A percentile compares a stretch with the other conserved stretches of the same genome.
Conservation (phyloP, 257 asterid species). For the Ophiorrhiza pumila region DNA sequence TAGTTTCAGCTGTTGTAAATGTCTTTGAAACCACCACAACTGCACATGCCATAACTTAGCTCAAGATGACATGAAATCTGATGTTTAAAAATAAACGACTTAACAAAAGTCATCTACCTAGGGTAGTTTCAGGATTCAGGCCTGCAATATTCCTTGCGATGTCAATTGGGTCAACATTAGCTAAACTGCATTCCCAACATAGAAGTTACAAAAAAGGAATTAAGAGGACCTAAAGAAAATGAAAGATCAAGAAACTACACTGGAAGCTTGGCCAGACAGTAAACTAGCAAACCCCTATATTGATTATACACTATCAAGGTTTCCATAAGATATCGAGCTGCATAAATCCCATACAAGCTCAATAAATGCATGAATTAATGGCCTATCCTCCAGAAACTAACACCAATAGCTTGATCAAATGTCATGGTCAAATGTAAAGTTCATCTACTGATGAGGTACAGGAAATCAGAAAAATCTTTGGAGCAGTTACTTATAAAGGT, state of each 20-base stretch:
- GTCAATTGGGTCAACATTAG: constrained; percentile 95
- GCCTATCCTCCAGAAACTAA: constrained; percentile 5
- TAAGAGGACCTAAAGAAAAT: constrained; percentile 13
- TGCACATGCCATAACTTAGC: constrained; percentile 33
- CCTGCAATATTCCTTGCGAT: constrained; percentile 75
- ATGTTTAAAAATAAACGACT: too few relatives aligned
- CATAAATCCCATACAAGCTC: not conserved
- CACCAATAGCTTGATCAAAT: not conserved
- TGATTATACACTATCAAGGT: too few relatives aligned
- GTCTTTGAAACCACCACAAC: constrained; percentile 96
- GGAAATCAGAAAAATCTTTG: not conserved
- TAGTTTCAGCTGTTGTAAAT: constrained; percentile 96
- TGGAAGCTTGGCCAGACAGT: not conserved
- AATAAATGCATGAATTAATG: not conserved
- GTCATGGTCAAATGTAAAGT: not conserved
- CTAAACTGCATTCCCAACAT: constrained; percentile 61
- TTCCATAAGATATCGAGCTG: too few relatives aligned
- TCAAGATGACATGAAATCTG: too few relatives aligned
- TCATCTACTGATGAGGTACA: not conserved
- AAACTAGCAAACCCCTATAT: too few relatives aligned
- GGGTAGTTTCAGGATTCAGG: constrained; percentile 88
- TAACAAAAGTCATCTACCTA: constrained; percentile 48
- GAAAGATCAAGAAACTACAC: constrained; percentile 17
- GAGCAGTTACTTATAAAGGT: not conserved
- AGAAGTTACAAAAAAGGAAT: not conserved